Conservation (phyloP, 164 flowering plant genomes). For the Macadamia integrifolia region DNA sequence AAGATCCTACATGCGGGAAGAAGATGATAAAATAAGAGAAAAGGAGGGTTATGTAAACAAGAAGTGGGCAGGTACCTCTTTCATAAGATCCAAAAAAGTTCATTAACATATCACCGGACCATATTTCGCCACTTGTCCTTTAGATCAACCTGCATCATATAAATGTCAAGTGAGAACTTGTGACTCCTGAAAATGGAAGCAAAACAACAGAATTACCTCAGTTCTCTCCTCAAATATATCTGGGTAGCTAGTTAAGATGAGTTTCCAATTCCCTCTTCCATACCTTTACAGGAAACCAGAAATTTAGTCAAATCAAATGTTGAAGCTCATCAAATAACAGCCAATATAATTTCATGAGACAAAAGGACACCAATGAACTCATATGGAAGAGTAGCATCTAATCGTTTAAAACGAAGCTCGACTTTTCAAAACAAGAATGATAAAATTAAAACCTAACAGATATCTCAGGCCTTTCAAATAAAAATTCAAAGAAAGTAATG, state of each 20-base stretch:
- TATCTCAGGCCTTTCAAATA: no score
- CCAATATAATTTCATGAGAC: not conserved
- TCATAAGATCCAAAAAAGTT: not conserved
- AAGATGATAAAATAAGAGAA: not conserved
- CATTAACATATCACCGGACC: slow-evolving; percentile 13
- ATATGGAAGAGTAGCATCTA: not conserved
- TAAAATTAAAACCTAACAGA: no score
- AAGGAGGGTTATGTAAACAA: not conserved
- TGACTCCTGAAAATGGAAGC: not conserved
- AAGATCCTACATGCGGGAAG: not conserved
- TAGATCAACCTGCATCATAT: slow-evolving; percentile 47
- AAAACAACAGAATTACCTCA: slow-evolving; percentile 27
- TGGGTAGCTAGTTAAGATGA: slow-evolving; percentile 30
- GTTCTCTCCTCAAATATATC: slow-evolving; percentile 55
- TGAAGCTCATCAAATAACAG: not conserved
- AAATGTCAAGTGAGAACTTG: not conserved
- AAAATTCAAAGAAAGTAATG: no score
- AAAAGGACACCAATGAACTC: not conserved
- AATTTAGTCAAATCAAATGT: not conserved
- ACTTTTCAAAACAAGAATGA: no score
- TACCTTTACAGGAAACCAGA: slow-evolving; percentile 23
- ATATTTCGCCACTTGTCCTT: slow-evolving; percentile 81
- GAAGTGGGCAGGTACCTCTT: not conserved
- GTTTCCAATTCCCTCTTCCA: slow-evolving; percentile 68
- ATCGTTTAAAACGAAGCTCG: no score